Evolutionary conservation across 306 rosid species (phyloP), one percentile per base, ranked within the genome.

Genomic region (Begonia peltatifolia): DNA sequence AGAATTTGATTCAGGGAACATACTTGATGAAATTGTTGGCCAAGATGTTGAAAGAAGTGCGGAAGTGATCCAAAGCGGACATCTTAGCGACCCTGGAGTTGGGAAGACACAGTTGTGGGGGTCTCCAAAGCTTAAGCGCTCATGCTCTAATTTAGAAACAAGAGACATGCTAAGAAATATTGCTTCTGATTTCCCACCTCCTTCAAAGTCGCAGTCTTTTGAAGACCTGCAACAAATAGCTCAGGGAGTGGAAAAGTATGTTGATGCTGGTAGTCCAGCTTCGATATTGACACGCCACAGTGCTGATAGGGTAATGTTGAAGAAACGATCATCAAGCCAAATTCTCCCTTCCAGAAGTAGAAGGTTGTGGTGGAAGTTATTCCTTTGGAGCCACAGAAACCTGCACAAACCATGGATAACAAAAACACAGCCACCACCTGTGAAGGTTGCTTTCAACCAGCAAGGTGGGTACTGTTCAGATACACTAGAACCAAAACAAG

Each of bases 311-410:
- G 97, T 89, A 58, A 74, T 89, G 79, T 68, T 82, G 68, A 82
- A 77, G 79, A 78, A 71, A 72, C 80, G 55, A 53, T 89, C 94
- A 46, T 84, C 87, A 11, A 82, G 93, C 78, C 93, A 74, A 74
- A 73, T 80, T 52, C 89, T 89, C 15, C 94, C 97, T 65, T 84
- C 90, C 11, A 61, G 94, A 59, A 82, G 87, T 47, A 76, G 76
- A 66, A 79, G 60, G 50, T 53, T 82, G 68, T 80, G 97, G 97
- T 89, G 95, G 95, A 78, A 82, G 65, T 60, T 89, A 76, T 82
- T 89, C 64, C 58, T 89, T 9, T 78, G 90, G 97, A 89, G 95
- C 79, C 95, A 89, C 55, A 70, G 83, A 71, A 89, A 82, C 58
- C 54, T 74, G 58, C 84, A 74, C 53, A 73, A 50, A 55, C 57